Evolutionary conservation across 768 basidiomycete genomes (phyloP), one percentile per base, ranked within the genome.

Genomic region (Lentinula boryana): DNA sequence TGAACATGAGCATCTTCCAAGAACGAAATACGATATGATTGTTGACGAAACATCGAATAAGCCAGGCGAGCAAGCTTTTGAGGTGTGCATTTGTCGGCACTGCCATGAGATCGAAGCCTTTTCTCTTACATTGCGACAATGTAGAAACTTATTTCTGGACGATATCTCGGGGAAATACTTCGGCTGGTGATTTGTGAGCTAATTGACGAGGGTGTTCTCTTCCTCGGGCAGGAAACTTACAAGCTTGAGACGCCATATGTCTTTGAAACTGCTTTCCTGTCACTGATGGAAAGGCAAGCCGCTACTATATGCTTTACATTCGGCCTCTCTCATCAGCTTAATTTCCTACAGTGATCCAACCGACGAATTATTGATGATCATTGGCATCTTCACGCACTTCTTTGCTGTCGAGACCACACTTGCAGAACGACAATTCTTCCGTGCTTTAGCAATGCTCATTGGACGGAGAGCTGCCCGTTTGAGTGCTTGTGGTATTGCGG

Each of bases 191-290:
- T 99, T 62, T 91, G 88, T 69, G 96, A 99, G 72, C 86, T 99
- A 53, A 94, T 97, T 69, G 95, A 97, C 69, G 90, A 95, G 65
- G 97, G 96, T 74, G 91, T 95, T 18, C 84, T 99, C 57, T 99
- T 99, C 86, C 83, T 97, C 33, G 95, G 97, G 27, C 96, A 99
- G 75, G 93, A 96, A 72, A 97, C 96, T 1, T 98, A 98, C 84
- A 98, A 98, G 79, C 84, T 99, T 41, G 95, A 98, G 75, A 91
- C 84, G 65, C 85, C 94, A 18, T 95, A 95, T 71, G 87, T 84
- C 32, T 87, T 99, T 68, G 96, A 99, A 72, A 99, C 97, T 2
- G 95, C 96, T 1, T 98, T 98, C 80, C 77, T 99, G 63, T 95
- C 93, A 44, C 80, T 98, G 48, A 97, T 99, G 89, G 96, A 98